Conservation (phyloP, 306 rosid species). For the Biancaea sappan region DNA sequence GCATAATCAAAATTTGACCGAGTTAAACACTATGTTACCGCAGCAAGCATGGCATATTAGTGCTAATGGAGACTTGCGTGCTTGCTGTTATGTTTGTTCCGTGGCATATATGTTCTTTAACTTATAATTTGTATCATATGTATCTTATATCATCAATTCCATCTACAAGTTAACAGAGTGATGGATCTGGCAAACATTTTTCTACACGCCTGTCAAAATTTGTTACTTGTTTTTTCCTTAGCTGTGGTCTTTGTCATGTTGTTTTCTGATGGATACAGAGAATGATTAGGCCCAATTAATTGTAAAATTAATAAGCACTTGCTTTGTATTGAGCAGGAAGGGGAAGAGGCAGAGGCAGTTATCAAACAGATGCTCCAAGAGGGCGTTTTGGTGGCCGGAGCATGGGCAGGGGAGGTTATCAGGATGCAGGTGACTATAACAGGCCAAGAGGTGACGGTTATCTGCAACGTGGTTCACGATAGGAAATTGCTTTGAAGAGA, state of each 20-base stretch:
- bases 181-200: too few species aligned
- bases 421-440: constrained; percentile 51
- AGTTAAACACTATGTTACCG: not conserved
- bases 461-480: constrained; percentile 71
- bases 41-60: not conserved
- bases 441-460: constrained; percentile 67
- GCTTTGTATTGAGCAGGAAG: constrained; percentile 46
- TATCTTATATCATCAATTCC: not conserved
- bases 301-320: constrained; percentile 16
- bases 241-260: not conserved
- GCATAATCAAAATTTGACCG: not conserved
- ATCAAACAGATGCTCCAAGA: constrained; percentile 57
- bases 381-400: constrained; percentile 60
- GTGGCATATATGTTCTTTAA: not conserved
- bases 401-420: constrained; percentile 55
- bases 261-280: not conserved
- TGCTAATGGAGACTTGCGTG: not conserved
- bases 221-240: not conserved
- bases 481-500: constrained; percentile 24
- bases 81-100: not conserved
- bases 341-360: constrained; percentile 63
- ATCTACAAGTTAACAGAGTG: not conserved
- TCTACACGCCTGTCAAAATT: too few species aligned
- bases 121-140: not conserved
- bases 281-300: not conserved